phyloP scores from a whole-genome alignment of 192 early-diverging fungal species.

The Kickxella alabastrina region DNA sequence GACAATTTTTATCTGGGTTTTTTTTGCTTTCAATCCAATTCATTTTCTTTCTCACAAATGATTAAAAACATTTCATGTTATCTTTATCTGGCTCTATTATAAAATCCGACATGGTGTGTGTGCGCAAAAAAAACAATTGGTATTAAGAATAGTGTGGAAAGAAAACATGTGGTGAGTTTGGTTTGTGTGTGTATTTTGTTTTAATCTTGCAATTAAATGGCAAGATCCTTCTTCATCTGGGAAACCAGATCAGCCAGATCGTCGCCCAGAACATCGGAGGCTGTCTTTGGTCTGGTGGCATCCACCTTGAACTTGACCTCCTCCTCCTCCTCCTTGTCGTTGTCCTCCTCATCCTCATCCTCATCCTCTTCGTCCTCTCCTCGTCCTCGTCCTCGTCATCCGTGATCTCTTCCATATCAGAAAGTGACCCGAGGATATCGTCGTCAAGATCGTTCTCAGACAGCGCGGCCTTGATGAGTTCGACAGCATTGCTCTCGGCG shows the following conservation, averaged over 20 bases:
- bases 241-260: slow-evolving; percentile 43
- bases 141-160: too few species aligned
- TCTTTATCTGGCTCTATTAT: too few species aligned
- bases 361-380: slow-evolving; percentile 57
- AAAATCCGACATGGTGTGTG: too few species aligned
- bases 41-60: too few species aligned
- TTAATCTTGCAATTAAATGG: slow-evolving; percentile 26
- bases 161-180: too few species aligned
- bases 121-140: too few species aligned
- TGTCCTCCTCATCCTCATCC: slow-evolving; percentile 47
- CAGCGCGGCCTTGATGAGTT: slow-evolving; percentile 67
- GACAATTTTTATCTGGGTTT: background rate
- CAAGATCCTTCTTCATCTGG: slow-evolving; percentile 47
- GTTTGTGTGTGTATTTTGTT: background rate
- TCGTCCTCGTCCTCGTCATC: slow-evolving; percentile 71
- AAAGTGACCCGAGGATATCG: slow-evolving; percentile 80
- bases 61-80: too few species aligned
- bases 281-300: slow-evolving; percentile 24
- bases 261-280: slow-evolving; percentile 20
- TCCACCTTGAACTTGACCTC: slow-evolving; percentile 5
- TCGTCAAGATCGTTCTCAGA: slow-evolving; percentile 66
- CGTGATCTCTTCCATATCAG: slow-evolving; percentile 87
- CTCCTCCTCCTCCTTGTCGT: slow-evolving; percentile 7
- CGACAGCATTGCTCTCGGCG: slow-evolving; percentile 73
- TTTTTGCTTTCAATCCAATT: too few species aligned